Conservation (phyloP, 1,139 yeast genomes). For the Diutina mesorugosa region DNA sequence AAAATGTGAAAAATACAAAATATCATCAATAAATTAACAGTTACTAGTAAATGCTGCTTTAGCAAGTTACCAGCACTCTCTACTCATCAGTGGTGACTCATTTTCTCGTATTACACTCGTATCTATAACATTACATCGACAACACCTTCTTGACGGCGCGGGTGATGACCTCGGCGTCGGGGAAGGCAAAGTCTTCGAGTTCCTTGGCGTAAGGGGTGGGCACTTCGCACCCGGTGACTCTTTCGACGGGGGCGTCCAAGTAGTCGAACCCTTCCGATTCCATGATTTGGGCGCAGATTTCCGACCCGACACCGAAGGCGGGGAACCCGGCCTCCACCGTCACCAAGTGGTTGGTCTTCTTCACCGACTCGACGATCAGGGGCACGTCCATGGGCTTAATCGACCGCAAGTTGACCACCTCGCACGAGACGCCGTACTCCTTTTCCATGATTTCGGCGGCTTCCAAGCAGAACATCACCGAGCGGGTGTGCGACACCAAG, state of each 20-base stretch:
- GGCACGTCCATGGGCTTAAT: conserved; percentile 94
- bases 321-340: conserved; percentile 98
- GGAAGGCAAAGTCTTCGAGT: conserved; percentile 98
- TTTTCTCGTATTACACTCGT: background rate
- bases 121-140: conserved; percentile 5
- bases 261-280: conserved; percentile 97
- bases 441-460: conserved; percentile 83
- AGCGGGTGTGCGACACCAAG: conserved; percentile 83
- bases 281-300: conserved; percentile 95
- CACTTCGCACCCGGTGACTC: conserved; percentile 98
- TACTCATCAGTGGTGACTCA: background rate
- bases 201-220: conserved; percentile 98
- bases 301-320: conserved; percentile 96
- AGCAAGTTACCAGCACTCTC: background rate
- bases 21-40: background rate
- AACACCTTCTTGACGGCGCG: conserved; percentile 87
- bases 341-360: conserved; percentile 93
- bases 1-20: background rate
- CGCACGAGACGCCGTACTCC: conserved; percentile 81
- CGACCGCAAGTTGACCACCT: conserved; percentile 90
- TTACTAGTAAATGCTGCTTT: too few species aligned
- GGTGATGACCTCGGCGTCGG: conserved; percentile 81
- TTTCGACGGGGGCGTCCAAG: conserved; percentile 96
- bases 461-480: conserved; percentile 71
- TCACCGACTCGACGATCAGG: conserved; percentile 74